Conservation (phyloP, 495 filamentous ascomycete species). For the Penicillium atrosanguineum region DNA sequence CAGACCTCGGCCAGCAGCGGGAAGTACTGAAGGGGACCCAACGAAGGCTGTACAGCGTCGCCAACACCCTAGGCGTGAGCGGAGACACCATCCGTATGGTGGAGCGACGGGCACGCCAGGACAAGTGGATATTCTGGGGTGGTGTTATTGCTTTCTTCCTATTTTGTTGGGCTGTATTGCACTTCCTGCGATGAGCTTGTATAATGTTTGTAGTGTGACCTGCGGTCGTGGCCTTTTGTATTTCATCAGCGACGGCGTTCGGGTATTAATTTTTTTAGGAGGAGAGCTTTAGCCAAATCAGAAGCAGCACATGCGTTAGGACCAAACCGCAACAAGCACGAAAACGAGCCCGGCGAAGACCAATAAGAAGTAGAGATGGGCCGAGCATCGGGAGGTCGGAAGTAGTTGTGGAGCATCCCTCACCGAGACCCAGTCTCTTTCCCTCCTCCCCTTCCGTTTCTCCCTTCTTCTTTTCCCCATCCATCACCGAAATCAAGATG, state of each 20-base stretch:
- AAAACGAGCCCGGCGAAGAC: background rate
- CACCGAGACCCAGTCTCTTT: conserved; percentile 6
- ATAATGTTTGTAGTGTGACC: conserved; percentile 3
- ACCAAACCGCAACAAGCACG: background rate
- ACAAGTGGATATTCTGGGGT: conserved; percentile 96
- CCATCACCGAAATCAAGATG: conserved; percentile 47
- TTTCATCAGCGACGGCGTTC: conserved; percentile 40
- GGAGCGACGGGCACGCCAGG: conserved; percentile 84
- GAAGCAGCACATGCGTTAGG: background rate
- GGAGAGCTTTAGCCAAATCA: background rate
- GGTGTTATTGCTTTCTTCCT: conserved; percentile 85
- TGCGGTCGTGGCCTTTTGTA: conserved; percentile 5
- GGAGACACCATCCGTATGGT: conserved; percentile 97
- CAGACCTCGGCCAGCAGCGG: conserved; percentile 83
- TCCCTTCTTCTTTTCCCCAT: conserved; percentile 1
- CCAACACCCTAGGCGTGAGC: conserved; percentile 88
- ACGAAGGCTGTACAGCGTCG: conserved; percentile 83
- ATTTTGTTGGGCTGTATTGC: conserved; percentile 88
- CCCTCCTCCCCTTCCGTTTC: conserved; percentile 4
- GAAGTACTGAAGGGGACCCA: conserved; percentile 96
- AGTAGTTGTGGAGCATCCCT: conserved; percentile 19
- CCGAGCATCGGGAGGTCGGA: conserved; percentile 24
- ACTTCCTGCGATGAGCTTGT: conserved; percentile 65
- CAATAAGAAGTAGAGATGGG: background rate
- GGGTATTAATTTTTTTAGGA: background rate